These are phyloP conservation scores for Solanum bukasovii DNA, from an alignment of 257 asterid species.

Conservation along the genomic window DNA sequence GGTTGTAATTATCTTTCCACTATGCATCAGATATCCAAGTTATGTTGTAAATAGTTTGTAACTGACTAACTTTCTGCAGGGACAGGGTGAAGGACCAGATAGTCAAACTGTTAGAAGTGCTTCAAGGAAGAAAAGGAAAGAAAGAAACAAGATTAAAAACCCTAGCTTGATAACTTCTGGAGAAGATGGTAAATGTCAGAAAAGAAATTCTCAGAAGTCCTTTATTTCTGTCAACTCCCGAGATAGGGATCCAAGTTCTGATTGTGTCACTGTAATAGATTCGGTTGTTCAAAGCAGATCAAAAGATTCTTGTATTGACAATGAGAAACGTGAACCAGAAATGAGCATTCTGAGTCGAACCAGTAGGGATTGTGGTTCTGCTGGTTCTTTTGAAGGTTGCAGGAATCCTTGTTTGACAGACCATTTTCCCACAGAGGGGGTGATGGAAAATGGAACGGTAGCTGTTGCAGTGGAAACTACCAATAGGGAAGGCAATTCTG, in stretches of 20 bases:
- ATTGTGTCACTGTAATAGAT: slow-evolving; percentile 32
- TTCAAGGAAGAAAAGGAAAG: slow-evolving; percentile 69
- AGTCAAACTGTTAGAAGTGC: slow-evolving; percentile 43
- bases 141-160: slow-evolving; percentile 54
- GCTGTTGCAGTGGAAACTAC: slow-evolving; percentile 16
- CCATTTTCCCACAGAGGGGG: slow-evolving; percentile 13
- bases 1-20: slow-evolving; percentile 52
- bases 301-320: slow-evolving; percentile 18
- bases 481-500: slow-evolving; percentile 19
- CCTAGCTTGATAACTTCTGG: slow-evolving; percentile 24
- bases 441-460: slow-evolving; percentile 18
- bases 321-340: slow-evolving; percentile 19
- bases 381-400: slow-evolving; percentile 17
- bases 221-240: slow-evolving; percentile 22
- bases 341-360: slow-evolving; percentile 5
- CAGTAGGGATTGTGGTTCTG: slow-evolving; percentile 8
- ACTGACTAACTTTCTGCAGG: slow-evolving; percentile 64
- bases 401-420: slow-evolving; percentile 20
- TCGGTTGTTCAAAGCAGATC: slow-evolving; percentile 24
- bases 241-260: slow-evolving; percentile 28
- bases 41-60: slow-evolving; percentile 34
- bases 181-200: slow-evolving; percentile 36
- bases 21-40: slow-evolving; percentile 17
- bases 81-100: slow-evolving; percentile 43
- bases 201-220: slow-evolving; percentile 29